Evolutionary conservation across 2,329 filamentous ascomycete species (phyloP).

Genomic region (Exophiala bonariae): DNA sequence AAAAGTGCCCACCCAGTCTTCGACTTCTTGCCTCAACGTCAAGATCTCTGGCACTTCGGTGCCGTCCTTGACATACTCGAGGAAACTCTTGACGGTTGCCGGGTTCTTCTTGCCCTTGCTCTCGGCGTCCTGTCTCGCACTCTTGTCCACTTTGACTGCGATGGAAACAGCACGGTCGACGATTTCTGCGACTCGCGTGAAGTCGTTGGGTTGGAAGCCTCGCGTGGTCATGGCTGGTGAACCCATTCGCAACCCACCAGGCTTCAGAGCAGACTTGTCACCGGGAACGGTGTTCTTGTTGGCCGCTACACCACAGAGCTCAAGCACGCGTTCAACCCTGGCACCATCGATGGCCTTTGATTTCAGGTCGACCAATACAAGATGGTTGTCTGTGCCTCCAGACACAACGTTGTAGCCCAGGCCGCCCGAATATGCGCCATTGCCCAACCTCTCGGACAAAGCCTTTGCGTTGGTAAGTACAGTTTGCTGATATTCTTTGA

Average conservation of each 20-base stretch:
- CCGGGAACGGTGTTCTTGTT: slow-evolving; percentile 99
- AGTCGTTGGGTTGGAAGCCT: slow-evolving; percentile 90
- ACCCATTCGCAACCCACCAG: slow-evolving; percentile 91
- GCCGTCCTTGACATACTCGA: slow-evolving; percentile 33
- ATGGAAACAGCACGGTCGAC: slow-evolving; percentile 88
- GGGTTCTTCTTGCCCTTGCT: slow-evolving; percentile 33
- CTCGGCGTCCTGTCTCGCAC: slow-evolving; percentile 26
- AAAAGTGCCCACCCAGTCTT: slow-evolving; percentile 36
- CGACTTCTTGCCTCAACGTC: slow-evolving; percentile 33
- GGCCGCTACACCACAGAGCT: slow-evolving; percentile 98
- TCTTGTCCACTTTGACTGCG: slow-evolving; percentile 30
- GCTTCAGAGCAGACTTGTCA: slow-evolving; percentile 94
- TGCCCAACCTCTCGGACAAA: slow-evolving; percentile 66
- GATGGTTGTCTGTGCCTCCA: slow-evolving; percentile 95
- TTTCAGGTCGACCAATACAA: slow-evolving; percentile 90
- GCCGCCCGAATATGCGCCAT: slow-evolving; percentile 68
- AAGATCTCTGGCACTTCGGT: slow-evolving; percentile 32
- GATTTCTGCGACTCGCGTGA: slow-evolving; percentile 84
- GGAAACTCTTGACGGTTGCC: slow-evolving; percentile 32
- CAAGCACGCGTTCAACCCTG: slow-evolving; percentile 90
- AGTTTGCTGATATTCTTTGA: slow-evolving; percentile 87
- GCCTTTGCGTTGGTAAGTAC: slow-evolving; percentile 90
- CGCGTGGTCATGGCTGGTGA: slow-evolving; percentile 96
- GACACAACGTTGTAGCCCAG: slow-evolving; percentile 87
- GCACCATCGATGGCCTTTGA: slow-evolving; percentile 83